phyloP scores from a whole-genome alignment of 768 basidiomycete genomes.

The Leccinum pellstonianum region DNA sequence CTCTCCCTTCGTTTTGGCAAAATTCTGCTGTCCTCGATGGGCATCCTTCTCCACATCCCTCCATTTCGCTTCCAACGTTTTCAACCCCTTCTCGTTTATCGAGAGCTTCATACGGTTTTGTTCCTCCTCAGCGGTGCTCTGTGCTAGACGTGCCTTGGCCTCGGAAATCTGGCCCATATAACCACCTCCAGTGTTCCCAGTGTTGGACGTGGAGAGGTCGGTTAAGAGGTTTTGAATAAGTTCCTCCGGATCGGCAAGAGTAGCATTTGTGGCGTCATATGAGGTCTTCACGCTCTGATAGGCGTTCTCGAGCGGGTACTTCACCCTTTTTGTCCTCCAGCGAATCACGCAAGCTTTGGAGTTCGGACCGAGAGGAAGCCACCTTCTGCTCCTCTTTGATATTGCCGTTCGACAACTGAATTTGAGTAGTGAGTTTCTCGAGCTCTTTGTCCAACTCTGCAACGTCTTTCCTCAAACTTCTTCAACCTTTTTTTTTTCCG shows the following conservation, averaged over 20 bases:
- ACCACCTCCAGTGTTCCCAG: conserved; percentile 75
- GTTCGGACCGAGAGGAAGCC: conserved; percentile 48
- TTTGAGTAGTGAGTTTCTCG: conserved; percentile 80
- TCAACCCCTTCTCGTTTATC: conserved; percentile 78
- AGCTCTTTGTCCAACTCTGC: conserved; percentile 75
- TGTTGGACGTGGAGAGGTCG: conserved; percentile 73
- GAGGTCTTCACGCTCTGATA: conserved; percentile 68
- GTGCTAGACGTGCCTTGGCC: conserved; percentile 71
- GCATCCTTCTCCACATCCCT: conserved; percentile 86
- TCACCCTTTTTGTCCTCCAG: conserved; percentile 59
- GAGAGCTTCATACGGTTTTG: conserved; percentile 73
- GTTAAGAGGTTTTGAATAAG: conserved; percentile 95
- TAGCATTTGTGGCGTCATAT: conserved; percentile 57
- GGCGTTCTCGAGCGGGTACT: conserved; percentile 49
- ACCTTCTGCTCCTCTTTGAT: conserved; percentile 79
- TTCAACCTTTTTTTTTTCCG: conserved; percentile 90
- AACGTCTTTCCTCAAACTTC: conserved; percentile 75
- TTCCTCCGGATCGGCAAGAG: conserved; percentile 76
- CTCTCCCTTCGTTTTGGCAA: conserved; percentile 57
- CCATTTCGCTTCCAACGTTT: conserved; percentile 70
- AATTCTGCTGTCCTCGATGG: conserved; percentile 65
- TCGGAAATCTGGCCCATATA: conserved; percentile 96
- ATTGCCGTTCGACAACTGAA: conserved; percentile 73
- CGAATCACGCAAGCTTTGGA: conserved; percentile 58
- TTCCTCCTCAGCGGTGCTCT: conserved; percentile 80